These are phyloP conservation scores for Eutrema yunnanense DNA, from an alignment of 345 rosid genomes.

Conservation along the genomic window DNA sequence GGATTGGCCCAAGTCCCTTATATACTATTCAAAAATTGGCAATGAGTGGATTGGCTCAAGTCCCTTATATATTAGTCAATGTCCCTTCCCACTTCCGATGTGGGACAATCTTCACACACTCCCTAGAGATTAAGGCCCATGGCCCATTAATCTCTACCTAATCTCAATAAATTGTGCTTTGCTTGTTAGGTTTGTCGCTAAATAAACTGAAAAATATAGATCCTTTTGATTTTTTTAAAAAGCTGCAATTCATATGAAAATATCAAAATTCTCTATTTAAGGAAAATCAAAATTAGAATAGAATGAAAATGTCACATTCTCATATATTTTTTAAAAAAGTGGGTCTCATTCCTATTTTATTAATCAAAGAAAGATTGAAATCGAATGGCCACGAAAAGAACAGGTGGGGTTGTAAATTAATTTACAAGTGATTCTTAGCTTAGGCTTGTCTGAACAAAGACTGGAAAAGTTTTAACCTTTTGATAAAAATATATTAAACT, in stretches of 20 bases:
- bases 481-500: background rate
- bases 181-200: conserved; percentile 8
- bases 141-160: too few relatives aligned
- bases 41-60: too few relatives aligned
- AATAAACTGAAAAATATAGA: background rate
- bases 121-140: too few relatives aligned
- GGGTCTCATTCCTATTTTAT: background rate
- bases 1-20: too few relatives aligned
- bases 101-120: too few relatives aligned
- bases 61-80: too few relatives aligned
- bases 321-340: background rate
- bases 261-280: background rate
- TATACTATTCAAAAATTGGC: too few relatives aligned
- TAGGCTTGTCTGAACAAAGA: conserved; percentile 18
- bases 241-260: background rate
- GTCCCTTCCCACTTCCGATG: too few relatives aligned
- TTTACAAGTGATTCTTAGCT: conserved; percentile 11
- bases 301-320: background rate
- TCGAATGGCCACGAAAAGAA: conserved; percentile 6
- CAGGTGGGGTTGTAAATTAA: background rate
- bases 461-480: conserved; percentile 19
- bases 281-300: background rate
- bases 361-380: background rate
- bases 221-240: background rate
- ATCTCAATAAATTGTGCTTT: too few relatives aligned